Evolutionary conservation across 2,329 filamentous ascomycete genomes (phyloP).

Genomic region (Diaporthe sp.): DNA sequence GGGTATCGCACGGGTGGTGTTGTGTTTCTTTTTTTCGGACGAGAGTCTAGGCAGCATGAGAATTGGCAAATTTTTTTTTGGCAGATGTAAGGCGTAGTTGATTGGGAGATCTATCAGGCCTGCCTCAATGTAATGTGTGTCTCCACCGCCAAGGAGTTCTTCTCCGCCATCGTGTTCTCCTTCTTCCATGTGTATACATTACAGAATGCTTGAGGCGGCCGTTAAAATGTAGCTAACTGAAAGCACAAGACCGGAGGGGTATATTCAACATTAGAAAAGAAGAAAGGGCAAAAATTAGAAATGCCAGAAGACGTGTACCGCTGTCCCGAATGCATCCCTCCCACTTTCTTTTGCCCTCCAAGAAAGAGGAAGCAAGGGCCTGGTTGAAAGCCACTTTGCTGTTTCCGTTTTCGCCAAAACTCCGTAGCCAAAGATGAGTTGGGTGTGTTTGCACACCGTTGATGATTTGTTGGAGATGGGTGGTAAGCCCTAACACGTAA

Average conservation of each 20-base stretch:
- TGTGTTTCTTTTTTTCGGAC: neutral
- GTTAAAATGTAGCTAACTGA: neutral
- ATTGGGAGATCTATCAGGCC: conserved; percentile 40
- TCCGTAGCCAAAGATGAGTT: conserved; percentile 18
- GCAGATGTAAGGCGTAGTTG: conserved; percentile 10
- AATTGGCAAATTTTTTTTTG: neutral
- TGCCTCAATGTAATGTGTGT: conserved; percentile 17
- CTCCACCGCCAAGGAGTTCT: conserved; percentile 4
- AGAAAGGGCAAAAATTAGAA: neutral
- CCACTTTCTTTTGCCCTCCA: neutral
- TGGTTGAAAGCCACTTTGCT: conserved; percentile 16
- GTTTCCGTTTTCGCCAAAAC: conserved; percentile 21
- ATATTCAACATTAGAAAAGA: neutral
- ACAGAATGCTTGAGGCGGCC: conserved; percentile 15
- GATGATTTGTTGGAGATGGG: neutral
- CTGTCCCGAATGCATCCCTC: neutral
- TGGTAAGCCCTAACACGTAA: conserved; percentile 1
- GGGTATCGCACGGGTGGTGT: neutral
- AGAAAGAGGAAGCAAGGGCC: neutral
- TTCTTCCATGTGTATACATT: conserved; percentile 19
- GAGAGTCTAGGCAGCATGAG: too few relatives aligned
- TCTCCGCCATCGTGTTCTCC: neutral
- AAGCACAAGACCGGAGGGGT: conserved; percentile 31
- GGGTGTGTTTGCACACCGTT: neutral
- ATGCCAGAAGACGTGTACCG: neutral